Evolutionary conservation across 768 basidiomycete genomes (phyloP).

Genomic region (Lactifluus piperatus): DNA sequence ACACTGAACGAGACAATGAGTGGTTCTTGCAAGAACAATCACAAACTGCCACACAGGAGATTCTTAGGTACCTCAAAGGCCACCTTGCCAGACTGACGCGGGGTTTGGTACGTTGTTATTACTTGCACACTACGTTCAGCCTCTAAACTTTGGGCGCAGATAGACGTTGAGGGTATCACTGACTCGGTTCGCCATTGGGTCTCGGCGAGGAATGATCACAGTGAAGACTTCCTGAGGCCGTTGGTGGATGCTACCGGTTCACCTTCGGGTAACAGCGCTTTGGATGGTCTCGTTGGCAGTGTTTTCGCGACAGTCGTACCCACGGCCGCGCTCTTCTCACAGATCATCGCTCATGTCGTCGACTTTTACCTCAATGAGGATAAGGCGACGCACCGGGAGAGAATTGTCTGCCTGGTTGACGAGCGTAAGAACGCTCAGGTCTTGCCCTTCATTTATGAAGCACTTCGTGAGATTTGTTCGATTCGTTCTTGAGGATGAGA

Average conservation of each 20-base stretch:
- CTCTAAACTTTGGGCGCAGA: not conserved
- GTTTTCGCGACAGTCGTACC: constrained; percentile 49
- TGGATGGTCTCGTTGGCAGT: constrained; percentile 35
- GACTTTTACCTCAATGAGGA: constrained; percentile 44
- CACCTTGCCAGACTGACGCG: constrained; percentile 4
- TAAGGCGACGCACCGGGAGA: not conserved
- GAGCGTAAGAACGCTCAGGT: not conserved
- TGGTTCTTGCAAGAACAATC: constrained; percentile 28
- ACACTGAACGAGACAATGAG: constrained; percentile 27
- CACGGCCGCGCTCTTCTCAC: constrained; percentile 46
- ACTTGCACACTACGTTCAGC: not conserved
- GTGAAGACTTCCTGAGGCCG: constrained; percentile 14
- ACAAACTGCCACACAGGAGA: constrained; percentile 22
- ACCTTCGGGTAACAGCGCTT: constrained; percentile 19
- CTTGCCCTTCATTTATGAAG: constrained; percentile 18
- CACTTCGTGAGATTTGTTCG: constrained; percentile 11
- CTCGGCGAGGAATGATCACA: constrained; percentile 20
- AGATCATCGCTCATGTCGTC: constrained; percentile 46
- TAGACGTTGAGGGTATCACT: constrained; percentile 15
- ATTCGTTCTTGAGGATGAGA: not conserved
- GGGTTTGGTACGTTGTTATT: constrained; percentile 6
- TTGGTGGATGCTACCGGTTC: constrained; percentile 17
- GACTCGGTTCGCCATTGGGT: constrained; percentile 19
- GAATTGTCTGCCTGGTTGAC: constrained; percentile 1
- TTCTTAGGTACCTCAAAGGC: constrained; percentile 23